These are phyloP conservation scores for Onygenales sp. DNA, from an alignment of 2,329 filamentous ascomycete species.

Conservation along the genomic window DNA sequence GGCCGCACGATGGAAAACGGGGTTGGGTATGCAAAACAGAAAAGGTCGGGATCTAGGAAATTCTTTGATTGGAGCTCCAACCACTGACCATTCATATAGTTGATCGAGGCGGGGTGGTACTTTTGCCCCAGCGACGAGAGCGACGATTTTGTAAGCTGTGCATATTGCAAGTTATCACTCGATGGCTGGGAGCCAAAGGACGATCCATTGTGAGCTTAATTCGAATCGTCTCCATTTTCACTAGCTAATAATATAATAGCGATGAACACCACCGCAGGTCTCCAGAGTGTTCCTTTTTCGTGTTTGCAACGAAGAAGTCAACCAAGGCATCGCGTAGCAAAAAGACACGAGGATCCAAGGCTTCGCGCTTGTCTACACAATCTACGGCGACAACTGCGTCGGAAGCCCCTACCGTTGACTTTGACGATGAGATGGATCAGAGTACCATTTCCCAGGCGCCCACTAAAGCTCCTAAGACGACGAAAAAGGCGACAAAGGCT, in stretches of 20 bases:
- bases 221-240: slow-evolving; percentile 13
- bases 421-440: slow-evolving; percentile 47
- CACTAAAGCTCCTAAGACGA: slow-evolving; percentile 46
- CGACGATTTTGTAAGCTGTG: slow-evolving; percentile 82
- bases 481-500: slow-evolving; percentile 31
- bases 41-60: slow-evolving; percentile 49
- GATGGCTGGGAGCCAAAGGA: slow-evolving; percentile 94
- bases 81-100: slow-evolving; percentile 37
- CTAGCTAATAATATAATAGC: slow-evolving; percentile 34
- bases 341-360: slow-evolving; percentile 56
- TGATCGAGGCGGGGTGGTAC: slow-evolving; percentile 88
- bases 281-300: slow-evolving; percentile 74
- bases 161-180: slow-evolving; percentile 80
- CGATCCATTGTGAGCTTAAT: slow-evolving; percentile 62
- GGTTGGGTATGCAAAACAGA: slow-evolving; percentile 85
- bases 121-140: slow-evolving; percentile 77
- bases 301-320: slow-evolving; percentile 47
- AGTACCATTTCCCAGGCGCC: slow-evolving; percentile 43
- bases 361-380: slow-evolving; percentile 53
- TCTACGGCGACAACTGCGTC: slow-evolving; percentile 36
- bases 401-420: slow-evolving; percentile 32
- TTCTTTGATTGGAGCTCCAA: slow-evolving; percentile 2
- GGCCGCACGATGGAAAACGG: slow-evolving; percentile 83
- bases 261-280: slow-evolving; percentile 78
- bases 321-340: slow-evolving; percentile 48